Base-by-base conservation (phyloP, 1,284 basidiomycete genomes). In the Cryptococcus sp. region DNA sequence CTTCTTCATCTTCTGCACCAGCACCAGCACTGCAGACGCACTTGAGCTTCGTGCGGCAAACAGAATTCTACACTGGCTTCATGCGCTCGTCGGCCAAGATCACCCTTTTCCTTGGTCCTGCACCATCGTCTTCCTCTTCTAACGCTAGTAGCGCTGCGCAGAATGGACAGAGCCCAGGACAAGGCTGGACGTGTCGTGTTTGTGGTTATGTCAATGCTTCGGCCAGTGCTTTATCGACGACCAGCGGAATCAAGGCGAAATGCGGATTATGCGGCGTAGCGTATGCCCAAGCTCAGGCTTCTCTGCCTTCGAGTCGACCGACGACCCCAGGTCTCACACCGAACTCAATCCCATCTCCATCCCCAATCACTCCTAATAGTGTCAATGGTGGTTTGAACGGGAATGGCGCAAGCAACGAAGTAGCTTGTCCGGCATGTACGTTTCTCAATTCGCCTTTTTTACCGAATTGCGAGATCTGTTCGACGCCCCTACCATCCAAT, bases 31-130 rank as follows among this genome's bases (percentile, higher is more conserved):
- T 90, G 61, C 84, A 87, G 54, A 66, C 80, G 29, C 65, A 72
- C 64, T 83, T 97, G 8, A 80, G 82, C 0, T 79, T 81, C 59
- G 82, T 98, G 52, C 80, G 81, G 1, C 87, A 89, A 68, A 95
- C 92, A 3, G 92, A 97, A 66, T 85, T 90, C 78, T 98, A 96
- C 73, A 87, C 88, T 3, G 94, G 95, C 3, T 87, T 99, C 60
- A 89, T 98, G 80, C 89, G 86, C 56, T 93, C 90, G 22, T 92
- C 89, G 0, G 73, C 95, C 4, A 99, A 99, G 79, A 84, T 96
- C 60, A 94, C 93, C 0, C 79, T 97, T 2, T 82, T 87, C 62
- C 81, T 94, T 29, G 74, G 75, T 63, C 59, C 55, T 64, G 55
- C 54, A 46, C 52, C 52, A 19, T 41, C 45, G n/a, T 15, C 46